A percentile compares a stretch with the other conserved stretches of the same genome.
phyloP scores from a whole-genome alignment of 306 rosid species.

The Malus asiatica region DNA sequence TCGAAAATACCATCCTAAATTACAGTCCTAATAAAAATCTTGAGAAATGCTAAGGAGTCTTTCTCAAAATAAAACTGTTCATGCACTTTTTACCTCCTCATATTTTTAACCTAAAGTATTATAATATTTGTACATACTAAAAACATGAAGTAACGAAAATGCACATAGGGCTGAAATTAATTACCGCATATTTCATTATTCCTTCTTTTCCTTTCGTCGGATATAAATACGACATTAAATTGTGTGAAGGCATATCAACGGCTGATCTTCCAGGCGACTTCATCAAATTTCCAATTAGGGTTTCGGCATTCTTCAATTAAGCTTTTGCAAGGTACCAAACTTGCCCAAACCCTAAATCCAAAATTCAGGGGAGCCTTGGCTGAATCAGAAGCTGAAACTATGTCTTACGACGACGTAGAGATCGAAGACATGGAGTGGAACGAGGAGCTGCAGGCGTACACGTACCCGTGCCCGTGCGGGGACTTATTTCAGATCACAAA shows the following conservation, averaged over 20 bases:
- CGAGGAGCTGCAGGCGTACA: conserved; percentile 64
- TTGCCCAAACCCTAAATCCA: background rate
- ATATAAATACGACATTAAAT: no score
- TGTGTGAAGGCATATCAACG: background rate
- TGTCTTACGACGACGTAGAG: conserved; percentile 98
- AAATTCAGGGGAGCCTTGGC: no score
- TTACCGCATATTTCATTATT: no score
- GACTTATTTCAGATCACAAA: conserved; percentile 86
- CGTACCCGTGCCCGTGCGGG: conserved; percentile 94
- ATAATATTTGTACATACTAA: no score
- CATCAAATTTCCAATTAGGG: background rate
- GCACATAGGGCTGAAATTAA: no score
- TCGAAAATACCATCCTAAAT: no score
- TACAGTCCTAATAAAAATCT: no score
- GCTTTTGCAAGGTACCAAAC: background rate
- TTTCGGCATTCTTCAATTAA: background rate
- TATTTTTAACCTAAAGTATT: no score
- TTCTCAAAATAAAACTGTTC: fast-evolving
- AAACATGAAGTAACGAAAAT: no score
- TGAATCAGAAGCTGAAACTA: conserved; percentile 17
- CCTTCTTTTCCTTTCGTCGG: no score
- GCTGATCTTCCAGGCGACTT: background rate
- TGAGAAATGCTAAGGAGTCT: no score
- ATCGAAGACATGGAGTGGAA: conserved; percentile 99
- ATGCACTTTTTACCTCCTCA: no score